Base-by-base conservation (phyloP, 2,329 filamentous ascomycete genomes). In the Aspergillus fructus region DNA sequence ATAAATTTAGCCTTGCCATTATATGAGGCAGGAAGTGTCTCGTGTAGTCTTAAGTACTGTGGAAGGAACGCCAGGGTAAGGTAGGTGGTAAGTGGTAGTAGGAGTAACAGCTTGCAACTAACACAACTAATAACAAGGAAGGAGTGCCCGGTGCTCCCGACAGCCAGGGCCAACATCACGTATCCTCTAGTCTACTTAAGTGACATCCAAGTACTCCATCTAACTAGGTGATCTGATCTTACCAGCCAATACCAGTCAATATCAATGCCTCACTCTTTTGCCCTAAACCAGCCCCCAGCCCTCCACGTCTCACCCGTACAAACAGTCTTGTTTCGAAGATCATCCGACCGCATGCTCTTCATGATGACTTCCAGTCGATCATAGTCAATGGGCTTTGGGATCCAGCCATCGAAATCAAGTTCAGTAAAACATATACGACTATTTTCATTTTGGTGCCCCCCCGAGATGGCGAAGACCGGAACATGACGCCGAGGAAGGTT, bases 351-450 rank as follows among this genome's bases (percentile, higher is more conserved):
- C 40, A 94, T 89, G 1, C 90, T 91, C 1, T 78, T 42, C 55
- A 96, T 79, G 4, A 96, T 78, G 30, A 82, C 80, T 58, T 85
- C 85, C 1, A 96, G 79, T 13, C 91, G 82, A 65, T 85, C 83
- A 68, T 96, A 96, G 59, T 93, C 87, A 39, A 96, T 89, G 0
- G 91, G 92, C 68, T 96, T 96, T 54, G 96, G 76, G 19, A 96
- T 91, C 91, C 91, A 96, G 21, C 89, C 91, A 64, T 96, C 91
- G 64, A 96, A 96, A 0, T 91, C 91, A 11, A 86, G 86, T 46
- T 89, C 81, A 42, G 91, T 83, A 63, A 96, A 96, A 0, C 73
- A 83, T 43, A 87, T 78, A 49, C 78, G 83, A 45, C 91, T 83
- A 17, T 79, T 82, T 70, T 96, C 92, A 1, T 89, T 68, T 1